Evolutionary conservation across 2,329 filamentous ascomycete species (phyloP).

Genomic region (Fusarium sororula): DNA sequence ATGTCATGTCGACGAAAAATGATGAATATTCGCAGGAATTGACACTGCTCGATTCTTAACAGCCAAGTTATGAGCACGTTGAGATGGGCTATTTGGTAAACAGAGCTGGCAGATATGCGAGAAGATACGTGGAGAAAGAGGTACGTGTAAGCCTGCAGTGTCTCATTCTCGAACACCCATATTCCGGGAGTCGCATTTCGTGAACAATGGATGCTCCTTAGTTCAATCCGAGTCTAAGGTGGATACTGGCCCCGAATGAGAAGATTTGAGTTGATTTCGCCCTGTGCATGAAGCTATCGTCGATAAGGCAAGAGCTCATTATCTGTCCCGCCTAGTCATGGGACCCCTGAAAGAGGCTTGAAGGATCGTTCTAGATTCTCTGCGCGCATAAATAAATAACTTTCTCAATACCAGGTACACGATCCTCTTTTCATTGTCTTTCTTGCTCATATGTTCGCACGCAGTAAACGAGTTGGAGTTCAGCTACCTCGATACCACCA

Average conservation of each 20-base stretch:
- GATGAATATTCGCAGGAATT: accelerated
- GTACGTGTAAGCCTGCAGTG: not conserved
- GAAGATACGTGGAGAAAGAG: not conserved
- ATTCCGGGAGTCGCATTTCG: accelerated
- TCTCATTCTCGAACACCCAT: not conserved
- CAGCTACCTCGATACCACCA: not conserved
- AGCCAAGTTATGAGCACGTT: not conserved
- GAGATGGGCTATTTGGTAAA: no score
- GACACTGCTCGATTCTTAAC: not conserved
- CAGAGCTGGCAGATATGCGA: not conserved
- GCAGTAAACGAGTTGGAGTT: not conserved
- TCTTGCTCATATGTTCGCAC: not conserved
- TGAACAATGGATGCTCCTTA: accelerated
- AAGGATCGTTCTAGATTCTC: not conserved
- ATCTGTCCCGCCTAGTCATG: not conserved
- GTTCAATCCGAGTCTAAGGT: not conserved
- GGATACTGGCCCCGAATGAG: not conserved
- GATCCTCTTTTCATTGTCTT: not conserved
- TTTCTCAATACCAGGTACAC: not conserved
- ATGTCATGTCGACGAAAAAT: not conserved
- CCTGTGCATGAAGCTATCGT: not conserved
- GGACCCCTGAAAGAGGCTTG: not conserved
- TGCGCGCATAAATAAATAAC: not conserved
- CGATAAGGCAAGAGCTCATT: not conserved
- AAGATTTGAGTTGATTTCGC: slow-evolving; percentile 5